Percentiles rank a stretch among this genome's conserved stretches.
Conservation (phyloP, 768 basidiomycete species). For the Leccinum disarticulatum region DNA sequence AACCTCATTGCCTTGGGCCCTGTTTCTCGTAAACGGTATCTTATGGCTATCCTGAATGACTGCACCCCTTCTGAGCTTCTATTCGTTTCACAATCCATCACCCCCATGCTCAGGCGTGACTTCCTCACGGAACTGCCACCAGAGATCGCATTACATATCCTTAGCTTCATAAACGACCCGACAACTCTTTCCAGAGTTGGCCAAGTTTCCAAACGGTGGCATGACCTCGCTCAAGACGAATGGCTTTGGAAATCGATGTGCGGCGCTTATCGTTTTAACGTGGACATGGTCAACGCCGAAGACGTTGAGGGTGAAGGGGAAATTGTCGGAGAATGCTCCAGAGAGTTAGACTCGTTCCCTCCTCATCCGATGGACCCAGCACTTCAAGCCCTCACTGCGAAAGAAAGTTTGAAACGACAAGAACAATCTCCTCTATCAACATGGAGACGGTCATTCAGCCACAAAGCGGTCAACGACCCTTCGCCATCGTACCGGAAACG, state of each 20-base stretch:
- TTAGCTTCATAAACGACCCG: conserved; percentile 76
- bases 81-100: conserved; percentile 63
- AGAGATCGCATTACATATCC: conserved; percentile 74
- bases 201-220: conserved; percentile 74
- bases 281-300: conserved; percentile 16
- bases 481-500: conserved; percentile 57
- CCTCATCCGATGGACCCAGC: conserved; percentile 41
- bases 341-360: conserved; percentile 35
- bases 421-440: conserved; percentile 25
- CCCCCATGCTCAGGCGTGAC: conserved; percentile 64
- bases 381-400: conserved; percentile 38
- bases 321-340: conserved; percentile 32
- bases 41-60: conserved; percentile 48
- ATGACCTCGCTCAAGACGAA: conserved; percentile 67
- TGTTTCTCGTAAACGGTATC: conserved; percentile 48
- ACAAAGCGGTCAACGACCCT: conserved; percentile 1
- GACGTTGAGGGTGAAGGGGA: conserved; percentile 31
- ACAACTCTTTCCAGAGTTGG: conserved; percentile 65
- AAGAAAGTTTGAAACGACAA: conserved; percentile 30
- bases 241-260: conserved; percentile 81
- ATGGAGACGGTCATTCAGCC: conserved; percentile 21
- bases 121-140: conserved; percentile 56
- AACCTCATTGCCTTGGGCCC: conserved; percentile 35
- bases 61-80: conserved; percentile 63
- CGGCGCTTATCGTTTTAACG: conserved; percentile 48